phyloP scores from a whole-genome alignment of 495 filamentous ascomycete genomes.

The Xylaria sp. region DNA sequence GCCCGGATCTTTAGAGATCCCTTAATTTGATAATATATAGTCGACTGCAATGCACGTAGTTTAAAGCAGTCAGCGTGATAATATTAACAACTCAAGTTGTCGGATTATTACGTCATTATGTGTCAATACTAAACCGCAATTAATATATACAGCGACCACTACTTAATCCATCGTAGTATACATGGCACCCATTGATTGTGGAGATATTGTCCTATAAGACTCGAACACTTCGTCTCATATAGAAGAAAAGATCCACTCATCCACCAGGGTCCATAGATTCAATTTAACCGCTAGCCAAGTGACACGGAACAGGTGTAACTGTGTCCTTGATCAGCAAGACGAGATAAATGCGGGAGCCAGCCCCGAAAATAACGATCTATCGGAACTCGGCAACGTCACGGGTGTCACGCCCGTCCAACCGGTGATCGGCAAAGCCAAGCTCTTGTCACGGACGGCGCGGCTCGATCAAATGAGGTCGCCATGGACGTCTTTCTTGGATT shows the following conservation, averaged over 20 bases:
- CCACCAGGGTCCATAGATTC: conserved; percentile 21
- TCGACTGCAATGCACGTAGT: background rate
- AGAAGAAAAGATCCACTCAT: background rate
- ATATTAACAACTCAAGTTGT: background rate
- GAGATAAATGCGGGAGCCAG: background rate
- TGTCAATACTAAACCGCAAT: background rate
- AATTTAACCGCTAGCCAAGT: conserved; percentile 24
- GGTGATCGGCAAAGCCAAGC: conserved; percentile 21
- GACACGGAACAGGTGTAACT: background rate
- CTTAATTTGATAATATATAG: background rate
- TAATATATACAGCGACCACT: background rate
- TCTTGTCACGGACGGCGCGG: conserved; percentile 11
- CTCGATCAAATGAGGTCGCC: background rate
- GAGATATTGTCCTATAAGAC: background rate
- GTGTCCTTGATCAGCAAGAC: background rate
- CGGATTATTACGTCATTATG: background rate
- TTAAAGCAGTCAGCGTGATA: background rate
- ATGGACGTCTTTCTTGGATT: background rate
- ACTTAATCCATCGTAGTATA: background rate
- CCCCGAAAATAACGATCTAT: background rate
- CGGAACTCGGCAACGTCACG: conserved; percentile 21
- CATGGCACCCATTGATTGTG: background rate
- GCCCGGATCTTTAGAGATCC: no score
- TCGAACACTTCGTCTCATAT: background rate
- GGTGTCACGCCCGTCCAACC: background rate